Conservation (phyloP, 2,329 filamentous ascomycete genomes). For the Elsinoe perseae region DNA sequence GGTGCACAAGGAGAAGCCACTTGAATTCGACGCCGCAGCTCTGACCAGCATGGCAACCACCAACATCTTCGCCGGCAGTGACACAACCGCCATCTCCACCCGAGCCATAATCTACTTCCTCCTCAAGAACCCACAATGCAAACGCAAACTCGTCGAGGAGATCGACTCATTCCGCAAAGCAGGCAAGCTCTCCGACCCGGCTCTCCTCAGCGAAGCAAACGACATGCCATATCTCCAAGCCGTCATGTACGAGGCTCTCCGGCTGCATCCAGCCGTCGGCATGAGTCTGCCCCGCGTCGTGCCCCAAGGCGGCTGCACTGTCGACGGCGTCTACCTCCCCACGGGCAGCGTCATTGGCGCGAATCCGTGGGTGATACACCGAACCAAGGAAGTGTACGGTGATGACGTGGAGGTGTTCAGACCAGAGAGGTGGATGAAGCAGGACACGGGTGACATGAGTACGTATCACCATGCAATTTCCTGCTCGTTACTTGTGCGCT, state of each 20-base stretch:
- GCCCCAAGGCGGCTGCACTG: conserved; percentile 31
- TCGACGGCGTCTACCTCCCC: conserved; percentile 31
- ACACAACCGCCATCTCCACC: conserved; percentile 38
- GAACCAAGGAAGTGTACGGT: conserved; percentile 26
- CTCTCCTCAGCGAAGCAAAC: conserved; percentile 28
- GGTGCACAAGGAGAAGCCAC: conserved; percentile 31
- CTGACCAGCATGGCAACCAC: conserved; percentile 33
- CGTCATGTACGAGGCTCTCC: conserved; percentile 38
- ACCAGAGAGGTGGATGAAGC: conserved; percentile 32
- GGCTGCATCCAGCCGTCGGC: conserved; percentile 38
- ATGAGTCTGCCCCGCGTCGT: conserved; percentile 34
- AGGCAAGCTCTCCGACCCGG: conserved; percentile 26
- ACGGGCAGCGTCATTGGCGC: conserved; percentile 26
- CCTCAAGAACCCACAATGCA: conserved; percentile 28
- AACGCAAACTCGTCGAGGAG: conserved; percentile 30
- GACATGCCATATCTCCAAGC: conserved; percentile 37
- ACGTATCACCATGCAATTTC: not conserved
- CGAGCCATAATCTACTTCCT: conserved; percentile 34
- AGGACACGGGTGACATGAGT: conserved; percentile 22
- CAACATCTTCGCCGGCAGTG: conserved; percentile 37
- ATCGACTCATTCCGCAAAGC: conserved; percentile 25
- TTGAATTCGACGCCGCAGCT: conserved; percentile 31
- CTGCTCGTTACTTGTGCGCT: not conserved
- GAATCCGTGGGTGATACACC: conserved; percentile 31
- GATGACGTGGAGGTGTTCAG: conserved; percentile 28